phyloP scores from a whole-genome alignment of 2,329 filamentous ascomycete species.

The Fusarium tricinctum region DNA sequence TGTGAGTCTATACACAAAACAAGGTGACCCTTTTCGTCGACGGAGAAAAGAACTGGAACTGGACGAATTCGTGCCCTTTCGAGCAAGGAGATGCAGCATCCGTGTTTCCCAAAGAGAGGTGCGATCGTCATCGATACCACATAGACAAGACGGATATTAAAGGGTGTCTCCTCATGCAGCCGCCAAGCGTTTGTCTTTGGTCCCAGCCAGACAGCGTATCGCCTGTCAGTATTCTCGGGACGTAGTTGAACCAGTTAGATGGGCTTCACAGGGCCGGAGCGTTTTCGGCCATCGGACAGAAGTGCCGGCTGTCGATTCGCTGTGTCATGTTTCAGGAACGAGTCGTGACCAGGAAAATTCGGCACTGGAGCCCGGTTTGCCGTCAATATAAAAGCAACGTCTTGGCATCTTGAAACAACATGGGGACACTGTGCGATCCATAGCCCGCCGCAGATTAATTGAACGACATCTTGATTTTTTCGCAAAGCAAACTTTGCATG shows the following conservation, averaged over 20 bases:
- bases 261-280: conserved; percentile 1
- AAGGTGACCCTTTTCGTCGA: conserved; percentile 26
- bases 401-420: conserved; percentile 31
- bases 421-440: conserved; percentile 2
- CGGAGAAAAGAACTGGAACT: conserved; percentile 31
- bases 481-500: neutral
- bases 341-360: conserved; percentile 12
- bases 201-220: neutral
- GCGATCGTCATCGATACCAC: conserved; percentile 20
- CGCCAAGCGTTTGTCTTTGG: conserved; percentile 25
- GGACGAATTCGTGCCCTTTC: conserved; percentile 26
- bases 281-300: conserved; percentile 28
- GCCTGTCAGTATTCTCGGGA: conserved; percentile 17
- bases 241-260: neutral
- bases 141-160: conserved; percentile 22
- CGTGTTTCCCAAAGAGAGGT: conserved; percentile 22
- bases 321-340: conserved; percentile 27
- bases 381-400: conserved; percentile 6
- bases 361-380: conserved; percentile 25
- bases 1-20: conserved; percentile 19
- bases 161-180: conserved; percentile 14
- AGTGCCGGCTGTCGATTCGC: conserved; percentile 27
- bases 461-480: neutral
- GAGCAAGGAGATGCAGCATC: conserved; percentile 35
- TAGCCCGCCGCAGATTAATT: conserved; percentile 13